Evolutionary conservation across 139 green algal genomes (phyloP).

Genomic region (Coelastrella sp.): DNA sequence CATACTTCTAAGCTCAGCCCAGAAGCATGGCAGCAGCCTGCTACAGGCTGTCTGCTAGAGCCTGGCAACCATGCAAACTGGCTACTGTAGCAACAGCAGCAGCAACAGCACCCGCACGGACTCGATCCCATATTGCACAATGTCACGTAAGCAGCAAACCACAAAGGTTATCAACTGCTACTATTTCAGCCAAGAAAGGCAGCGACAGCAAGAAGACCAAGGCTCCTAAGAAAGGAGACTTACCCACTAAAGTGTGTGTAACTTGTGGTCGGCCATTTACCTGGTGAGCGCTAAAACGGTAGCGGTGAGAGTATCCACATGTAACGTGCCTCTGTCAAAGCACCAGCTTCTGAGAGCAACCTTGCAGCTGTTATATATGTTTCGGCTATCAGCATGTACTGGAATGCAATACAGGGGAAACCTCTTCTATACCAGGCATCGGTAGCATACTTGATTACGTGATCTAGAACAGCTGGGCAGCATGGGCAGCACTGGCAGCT

Average conservation of each 20-base stretch:
- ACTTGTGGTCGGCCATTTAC: conserved; percentile 16
- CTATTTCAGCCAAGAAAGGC: conserved; percentile 8
- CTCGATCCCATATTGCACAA: no score
- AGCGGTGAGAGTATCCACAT: neutral
- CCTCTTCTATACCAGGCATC: no score
- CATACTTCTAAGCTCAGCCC: neutral
- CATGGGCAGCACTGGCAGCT: no score
- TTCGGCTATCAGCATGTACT: no score
- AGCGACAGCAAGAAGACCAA: conserved; percentile 1
- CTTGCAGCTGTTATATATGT: neutral
- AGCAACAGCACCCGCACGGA: neutral
- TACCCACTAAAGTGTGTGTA: conserved; percentile 13
- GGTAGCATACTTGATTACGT: no score
- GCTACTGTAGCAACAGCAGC: neutral
- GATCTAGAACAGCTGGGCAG: no score
- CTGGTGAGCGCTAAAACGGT: neutral
- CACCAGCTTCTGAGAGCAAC: neutral
- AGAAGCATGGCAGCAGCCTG: neutral
- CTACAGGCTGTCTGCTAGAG: neutral
- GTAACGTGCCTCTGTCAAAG: neutral
- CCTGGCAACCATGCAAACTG: neutral
- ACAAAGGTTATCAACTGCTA: no score
- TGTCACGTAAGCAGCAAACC: no score
- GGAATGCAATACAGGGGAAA: no score
- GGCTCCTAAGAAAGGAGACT: conserved; percentile 7